phyloP scores from a whole-genome alignment of 2,329 filamentous ascomycete species.

The Chaetothyriales sp. region DNA sequence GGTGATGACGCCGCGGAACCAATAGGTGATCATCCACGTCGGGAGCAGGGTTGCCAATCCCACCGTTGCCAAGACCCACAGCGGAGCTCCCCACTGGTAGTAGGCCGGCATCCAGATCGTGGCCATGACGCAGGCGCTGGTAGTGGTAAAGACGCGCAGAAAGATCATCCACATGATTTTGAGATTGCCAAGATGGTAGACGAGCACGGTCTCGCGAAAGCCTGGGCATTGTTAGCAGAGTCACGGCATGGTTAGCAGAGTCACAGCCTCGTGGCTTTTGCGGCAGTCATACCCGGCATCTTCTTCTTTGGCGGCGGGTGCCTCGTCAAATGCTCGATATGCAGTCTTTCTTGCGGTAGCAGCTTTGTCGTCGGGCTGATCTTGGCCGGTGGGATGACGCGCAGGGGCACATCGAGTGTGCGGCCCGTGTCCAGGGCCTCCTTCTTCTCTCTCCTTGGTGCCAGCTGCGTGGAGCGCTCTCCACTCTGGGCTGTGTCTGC shows the following conservation, averaged over 20 bases:
- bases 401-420: slow-evolving; percentile 13
- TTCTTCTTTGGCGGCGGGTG: slow-evolving; percentile 6
- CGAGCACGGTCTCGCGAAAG: slow-evolving; percentile 41
- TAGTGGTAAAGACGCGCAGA: slow-evolving; percentile 57
- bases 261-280: background rate
- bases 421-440: slow-evolving; percentile 10
- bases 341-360: slow-evolving; percentile 16
- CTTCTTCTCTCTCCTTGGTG: slow-evolving; percentile 6
- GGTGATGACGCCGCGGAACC: slow-evolving; percentile 57
- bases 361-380: slow-evolving; percentile 15
- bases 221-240: slow-evolving; percentile 1
- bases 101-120: slow-evolving; percentile 51
- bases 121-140: slow-evolving; percentile 53
- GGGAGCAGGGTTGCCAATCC: slow-evolving; percentile 44
- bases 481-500: background rate
- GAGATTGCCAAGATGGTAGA: slow-evolving; percentile 62
- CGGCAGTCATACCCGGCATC: background rate
- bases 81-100: slow-evolving; percentile 28
- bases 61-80: slow-evolving; percentile 11
- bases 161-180: slow-evolving; percentile 55
- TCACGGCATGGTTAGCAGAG: background rate
- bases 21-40: slow-evolving; percentile 49
- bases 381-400: slow-evolving; percentile 16
- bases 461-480: slow-evolving; percentile 6
- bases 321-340: slow-evolving; percentile 17